Base-by-base conservation (phyloP, 2,329 filamentous ascomycete genomes). In the Metarhizium humberi region DNA sequence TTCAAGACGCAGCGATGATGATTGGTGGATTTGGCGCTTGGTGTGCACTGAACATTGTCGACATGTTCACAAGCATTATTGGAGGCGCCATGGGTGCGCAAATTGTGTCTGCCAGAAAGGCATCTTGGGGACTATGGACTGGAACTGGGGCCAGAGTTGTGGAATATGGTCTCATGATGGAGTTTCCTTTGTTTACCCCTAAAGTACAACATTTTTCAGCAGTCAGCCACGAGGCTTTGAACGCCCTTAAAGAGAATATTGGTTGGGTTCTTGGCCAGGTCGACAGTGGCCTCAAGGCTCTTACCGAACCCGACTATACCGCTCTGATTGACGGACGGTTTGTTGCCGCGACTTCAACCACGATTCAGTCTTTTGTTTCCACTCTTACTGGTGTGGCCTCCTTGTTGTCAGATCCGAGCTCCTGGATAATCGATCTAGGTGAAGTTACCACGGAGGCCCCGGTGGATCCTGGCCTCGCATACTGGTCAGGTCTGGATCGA, bases 141-240 rank as follows among this genome's bases (percentile, higher is more conserved):
- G 70, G 67, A 25, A 75, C 77, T 1, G 71, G 71, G 0, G 69
- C 72, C 40, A 73, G 82, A 47, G 73, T 84, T 18, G 65, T 77
- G 49, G 74, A 74, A 7, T 78, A 75, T 53, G 71, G 82, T 25
- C 70, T 76, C 50, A 73, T 75, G 49, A 73, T 75, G 49, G 76
- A 84, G 38, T 69, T 79, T 32, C 75, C 77, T 1, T 69, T 78
- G 53, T 73, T 80, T 25, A 75, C 78, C 1, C 75, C 81, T 2
- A 87, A 91, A 64, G 81, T 91, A 55, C 86, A 86, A 52, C 84
- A 86, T 63, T 92, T 92, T 63, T 92, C 88, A 0, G 84, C 87
- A 48, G 75, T 88, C 61, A 90, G 87, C 56, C 88, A 91, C 64
- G 82, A 85, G 56, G 85, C 88, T 8, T 72, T 91, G 38, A 73